phyloP scores from a whole-genome alignment of 345 rosid species.

The Bruguiera parviflora region DNA sequence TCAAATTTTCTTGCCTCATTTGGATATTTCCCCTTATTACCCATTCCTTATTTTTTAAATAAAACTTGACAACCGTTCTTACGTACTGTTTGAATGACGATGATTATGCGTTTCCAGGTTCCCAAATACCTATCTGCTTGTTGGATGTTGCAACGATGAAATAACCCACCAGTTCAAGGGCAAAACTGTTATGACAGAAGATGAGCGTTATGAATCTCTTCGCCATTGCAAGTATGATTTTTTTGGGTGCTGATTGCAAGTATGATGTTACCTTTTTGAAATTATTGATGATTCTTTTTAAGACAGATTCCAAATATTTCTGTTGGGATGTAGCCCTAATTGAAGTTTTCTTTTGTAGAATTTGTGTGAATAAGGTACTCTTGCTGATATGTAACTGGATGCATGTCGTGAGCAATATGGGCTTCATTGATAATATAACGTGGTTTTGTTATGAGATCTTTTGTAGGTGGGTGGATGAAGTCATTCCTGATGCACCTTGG shows the following conservation, averaged over 20 bases:
- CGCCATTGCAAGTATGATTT: slow-evolving; percentile 84
- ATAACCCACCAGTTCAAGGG: slow-evolving; percentile 81
- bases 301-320: background rate
- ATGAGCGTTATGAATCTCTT: slow-evolving; percentile 86
- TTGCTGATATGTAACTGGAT: background rate
- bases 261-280: slow-evolving; percentile 24
- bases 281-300: background rate
- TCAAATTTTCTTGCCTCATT: background rate
- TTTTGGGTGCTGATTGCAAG: slow-evolving; percentile 50
- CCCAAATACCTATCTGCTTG: slow-evolving; percentile 72
- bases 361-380: background rate
- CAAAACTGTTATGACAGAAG: slow-evolving; percentile 82
- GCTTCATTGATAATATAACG: background rate
- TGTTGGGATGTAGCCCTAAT: background rate
- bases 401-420: background rate
- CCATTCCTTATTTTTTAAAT: background rate
- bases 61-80: background rate
- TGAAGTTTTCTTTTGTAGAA: background rate
- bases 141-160: slow-evolving; percentile 92
- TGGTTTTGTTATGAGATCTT: background rate
- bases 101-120: slow-evolving; percentile 41
- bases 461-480: slow-evolving; percentile 94
- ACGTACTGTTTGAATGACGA: background rate
- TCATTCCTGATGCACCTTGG: slow-evolving; percentile 91
- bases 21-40: background rate